Percentiles rank a stretch among this genome's conserved stretches.
These are phyloP conservation scores for Podila minutissima DNA, from an alignment of 192 early-diverging fungal genomes.

Conservation along the genomic window DNA sequence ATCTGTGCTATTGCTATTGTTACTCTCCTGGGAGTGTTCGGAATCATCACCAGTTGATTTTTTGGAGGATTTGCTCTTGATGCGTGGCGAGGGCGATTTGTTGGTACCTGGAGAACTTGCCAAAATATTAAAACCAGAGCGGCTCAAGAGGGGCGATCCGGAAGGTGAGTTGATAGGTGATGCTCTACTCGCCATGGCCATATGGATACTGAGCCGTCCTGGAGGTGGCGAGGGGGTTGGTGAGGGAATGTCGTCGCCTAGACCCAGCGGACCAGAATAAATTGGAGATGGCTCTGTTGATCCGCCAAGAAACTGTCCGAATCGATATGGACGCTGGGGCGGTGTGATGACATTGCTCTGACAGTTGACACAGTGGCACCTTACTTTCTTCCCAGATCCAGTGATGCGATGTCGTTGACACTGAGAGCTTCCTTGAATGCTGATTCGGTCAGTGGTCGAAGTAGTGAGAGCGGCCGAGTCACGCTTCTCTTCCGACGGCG, in stretches of 20 bases:
- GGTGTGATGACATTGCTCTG: slow-evolving; percentile 15
- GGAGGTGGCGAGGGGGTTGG: slow-evolving; percentile 40
- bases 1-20: neutral
- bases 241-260: slow-evolving; percentile 44
- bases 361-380: slow-evolving; percentile 16
- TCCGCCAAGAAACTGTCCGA: slow-evolving; percentile 26
- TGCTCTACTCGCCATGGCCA: slow-evolving; percentile 35
- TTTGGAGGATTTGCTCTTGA: slow-evolving; percentile 15
- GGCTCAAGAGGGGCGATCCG: slow-evolving; percentile 14
- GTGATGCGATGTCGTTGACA: slow-evolving; percentile 15
- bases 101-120: neutral
- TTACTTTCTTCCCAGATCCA: slow-evolving; percentile 12
- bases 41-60: neutral
- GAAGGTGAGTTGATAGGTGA: slow-evolving; percentile 38
- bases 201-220: slow-evolving; percentile 40
- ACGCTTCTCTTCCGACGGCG: neutral
- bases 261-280: slow-evolving; percentile 40
- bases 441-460: neutral
- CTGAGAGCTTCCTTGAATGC: neutral
- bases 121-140: slow-evolving; percentile 7
- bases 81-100: slow-evolving; percentile 6
- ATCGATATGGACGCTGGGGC: slow-evolving; percentile 28
- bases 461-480: neutral
- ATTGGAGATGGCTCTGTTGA: slow-evolving; percentile 29
- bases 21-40: neutral